Evolutionary conservation across 441 rosid genomes (phyloP).

Genomic region (Theobroma grandiflorum): DNA sequence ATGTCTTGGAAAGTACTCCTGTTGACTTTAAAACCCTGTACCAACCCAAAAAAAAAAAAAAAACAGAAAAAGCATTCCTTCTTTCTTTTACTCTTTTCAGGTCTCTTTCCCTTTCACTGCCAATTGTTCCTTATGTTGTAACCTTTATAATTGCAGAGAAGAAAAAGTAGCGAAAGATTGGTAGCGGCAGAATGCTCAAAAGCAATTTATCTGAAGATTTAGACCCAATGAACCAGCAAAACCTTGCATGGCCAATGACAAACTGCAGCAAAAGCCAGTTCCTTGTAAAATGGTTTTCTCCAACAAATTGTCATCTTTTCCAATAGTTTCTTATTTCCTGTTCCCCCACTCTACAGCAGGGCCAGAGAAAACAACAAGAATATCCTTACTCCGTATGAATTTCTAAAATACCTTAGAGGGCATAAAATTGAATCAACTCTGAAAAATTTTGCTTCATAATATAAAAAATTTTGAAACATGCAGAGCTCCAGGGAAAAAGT

Average conservation of each 20-base stretch:
- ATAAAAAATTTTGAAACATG: background rate
- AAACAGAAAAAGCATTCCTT: background rate
- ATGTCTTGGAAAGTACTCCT: background rate
- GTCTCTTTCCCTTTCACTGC: background rate
- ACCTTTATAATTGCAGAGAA: background rate
- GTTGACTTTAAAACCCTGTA: background rate
- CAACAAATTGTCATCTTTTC: background rate
- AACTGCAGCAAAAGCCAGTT: slow-evolving; percentile 14
- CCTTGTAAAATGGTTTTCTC: background rate
- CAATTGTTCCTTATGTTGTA: background rate
- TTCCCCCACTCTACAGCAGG: background rate
- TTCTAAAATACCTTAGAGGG: background rate
- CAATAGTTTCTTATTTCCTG: background rate
- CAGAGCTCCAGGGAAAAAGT: background rate
- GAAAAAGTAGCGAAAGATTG: background rate
- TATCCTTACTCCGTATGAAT: background rate
- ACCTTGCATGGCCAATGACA: background rate
- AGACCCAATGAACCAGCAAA: slow-evolving; percentile 5
- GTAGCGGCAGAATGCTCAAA: background rate
- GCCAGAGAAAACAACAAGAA: background rate
- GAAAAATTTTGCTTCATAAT: background rate
- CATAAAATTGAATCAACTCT: background rate
- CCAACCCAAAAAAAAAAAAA: background rate
- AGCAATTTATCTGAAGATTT: background rate
- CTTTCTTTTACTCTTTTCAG: background rate